Base-by-base conservation (phyloP, 2,329 filamentous ascomycete genomes). In the Massarina eburnea region DNA sequence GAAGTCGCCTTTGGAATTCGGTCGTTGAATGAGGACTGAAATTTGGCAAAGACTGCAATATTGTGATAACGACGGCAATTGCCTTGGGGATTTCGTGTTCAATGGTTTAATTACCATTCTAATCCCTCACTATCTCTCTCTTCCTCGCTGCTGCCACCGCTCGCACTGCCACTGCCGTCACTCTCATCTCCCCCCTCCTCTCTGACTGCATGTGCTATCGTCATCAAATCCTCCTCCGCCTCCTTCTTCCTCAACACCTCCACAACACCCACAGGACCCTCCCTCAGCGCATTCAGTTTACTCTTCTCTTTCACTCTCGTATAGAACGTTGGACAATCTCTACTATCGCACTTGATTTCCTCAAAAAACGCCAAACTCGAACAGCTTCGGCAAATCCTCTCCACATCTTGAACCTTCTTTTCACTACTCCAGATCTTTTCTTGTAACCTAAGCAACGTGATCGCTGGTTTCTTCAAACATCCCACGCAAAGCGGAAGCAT, bases 301-400 rank as follows among this genome's bases (percentile, higher is more conserved):
- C 61, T 52, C n/a, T 46, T 49, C 40, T 88, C 83, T 67, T 83
- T 86, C 42, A 82, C 79, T 12, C 89, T 73, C 24, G 85, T 85
- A 71, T 95, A 97, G 58, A 95, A 97, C 0, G 96, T 89, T 0
- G 91, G 88, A 64, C 94, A 99, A 71, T 96, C 92, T 66, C 88
- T 83, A 67, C 88, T 95, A 63, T 96, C 90, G 64, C 94, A 99
- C 32, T 72, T 78, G n/a, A 96, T 85, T 26, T 87, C 83, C 29
- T 96, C 92, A 2, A 82, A 74, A 53, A 84, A 86, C 3, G 86
- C 77, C 15, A 91, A 65, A 1, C 83, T 85, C 30, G 89, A 84
- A 68, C 94, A 99, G 58, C 82, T 88, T 49, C 86, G 83, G 70
- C 94, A 99, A 8, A 96, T 75, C 39, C 76, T 78, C 30, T 86